Evolutionary conservation across 176 grass and related monocot genomes (phyloP).

Genomic region (Saccharum officinarum): DNA sequence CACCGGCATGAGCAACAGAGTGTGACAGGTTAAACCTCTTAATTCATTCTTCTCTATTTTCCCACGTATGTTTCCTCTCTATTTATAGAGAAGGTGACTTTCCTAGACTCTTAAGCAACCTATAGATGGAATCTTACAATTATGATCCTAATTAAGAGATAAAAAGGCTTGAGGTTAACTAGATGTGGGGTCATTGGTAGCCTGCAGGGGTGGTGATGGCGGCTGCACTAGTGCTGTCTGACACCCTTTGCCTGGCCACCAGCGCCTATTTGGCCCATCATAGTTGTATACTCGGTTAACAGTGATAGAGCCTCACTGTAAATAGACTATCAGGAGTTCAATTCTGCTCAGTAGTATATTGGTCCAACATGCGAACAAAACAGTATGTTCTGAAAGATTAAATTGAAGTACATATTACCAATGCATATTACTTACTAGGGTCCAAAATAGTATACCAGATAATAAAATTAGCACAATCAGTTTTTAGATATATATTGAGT

Average conservation of each 20-base stretch:
- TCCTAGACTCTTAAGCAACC: neutral
- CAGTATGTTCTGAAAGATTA: neutral
- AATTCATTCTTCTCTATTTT: neutral
- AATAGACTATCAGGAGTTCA: neutral
- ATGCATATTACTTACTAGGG: neutral
- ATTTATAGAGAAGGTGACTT: neutral
- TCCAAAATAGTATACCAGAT: neutral
- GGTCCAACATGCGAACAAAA: neutral
- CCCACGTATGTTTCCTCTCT: neutral
- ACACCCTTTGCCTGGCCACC: neutral
- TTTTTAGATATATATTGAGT: neutral
- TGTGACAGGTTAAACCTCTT: neutral
- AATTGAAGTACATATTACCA: neutral
- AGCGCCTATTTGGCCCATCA: neutral
- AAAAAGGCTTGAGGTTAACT: neutral
- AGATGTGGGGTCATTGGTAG: neutral
- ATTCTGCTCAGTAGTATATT: neutral
- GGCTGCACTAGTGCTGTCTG: neutral
- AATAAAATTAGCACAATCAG: neutral
- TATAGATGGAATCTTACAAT: neutral
- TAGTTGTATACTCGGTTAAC: neutral
- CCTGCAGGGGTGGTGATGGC: neutral
- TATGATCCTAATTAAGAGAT: neutral
- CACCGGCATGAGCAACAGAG: neutral
- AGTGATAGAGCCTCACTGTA: neutral